Percentiles rank a stretch among this genome's conserved stretches.
Evolutionary conservation across 345 rosid genomes (phyloP).

Genomic region (Eucalyptus guilfoylei): DNA sequence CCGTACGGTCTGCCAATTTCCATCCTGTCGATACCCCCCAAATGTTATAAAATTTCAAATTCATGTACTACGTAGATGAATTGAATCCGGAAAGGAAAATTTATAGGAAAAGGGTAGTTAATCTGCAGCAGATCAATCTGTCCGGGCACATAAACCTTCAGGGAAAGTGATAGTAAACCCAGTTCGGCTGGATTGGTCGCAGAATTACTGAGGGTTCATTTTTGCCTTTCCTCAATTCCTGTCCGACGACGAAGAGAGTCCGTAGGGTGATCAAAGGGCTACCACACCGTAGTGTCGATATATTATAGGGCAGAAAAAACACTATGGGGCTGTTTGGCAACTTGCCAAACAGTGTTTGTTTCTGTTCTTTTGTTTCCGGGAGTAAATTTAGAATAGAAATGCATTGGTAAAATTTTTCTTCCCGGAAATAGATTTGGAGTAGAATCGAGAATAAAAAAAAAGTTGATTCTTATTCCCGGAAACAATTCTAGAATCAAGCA

Average conservation of each 20-base stretch:
- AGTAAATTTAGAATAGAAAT: too few species aligned
- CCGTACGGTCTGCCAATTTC: neutral
- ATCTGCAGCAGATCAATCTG: neutral
- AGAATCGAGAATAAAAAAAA: too few species aligned
- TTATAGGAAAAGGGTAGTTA: neutral
- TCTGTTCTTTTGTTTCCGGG: too few species aligned
- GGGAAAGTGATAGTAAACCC: neutral
- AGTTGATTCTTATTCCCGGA: too few species aligned
- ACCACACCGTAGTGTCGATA: neutral
- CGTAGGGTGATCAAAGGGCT: neutral
- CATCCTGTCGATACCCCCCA: neutral
- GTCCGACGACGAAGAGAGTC: slow-evolving; percentile 3
- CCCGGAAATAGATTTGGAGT: too few species aligned
- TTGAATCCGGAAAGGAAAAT: neutral
- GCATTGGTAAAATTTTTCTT: too few species aligned
- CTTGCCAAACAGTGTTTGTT: too few species aligned
- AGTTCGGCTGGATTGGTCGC: neutral
- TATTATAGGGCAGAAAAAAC: neutral
- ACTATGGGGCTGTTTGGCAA: too few species aligned
- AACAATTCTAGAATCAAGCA: too few species aligned
- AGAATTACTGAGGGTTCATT: neutral
- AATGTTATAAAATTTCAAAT: neutral
- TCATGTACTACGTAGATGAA: neutral
- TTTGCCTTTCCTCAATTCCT: neutral
- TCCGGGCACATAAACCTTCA: neutral